These are phyloP conservation scores for Scalesia atractyloides DNA, from an alignment of 129 eudicot genomes.

Conservation along the genomic window DNA sequence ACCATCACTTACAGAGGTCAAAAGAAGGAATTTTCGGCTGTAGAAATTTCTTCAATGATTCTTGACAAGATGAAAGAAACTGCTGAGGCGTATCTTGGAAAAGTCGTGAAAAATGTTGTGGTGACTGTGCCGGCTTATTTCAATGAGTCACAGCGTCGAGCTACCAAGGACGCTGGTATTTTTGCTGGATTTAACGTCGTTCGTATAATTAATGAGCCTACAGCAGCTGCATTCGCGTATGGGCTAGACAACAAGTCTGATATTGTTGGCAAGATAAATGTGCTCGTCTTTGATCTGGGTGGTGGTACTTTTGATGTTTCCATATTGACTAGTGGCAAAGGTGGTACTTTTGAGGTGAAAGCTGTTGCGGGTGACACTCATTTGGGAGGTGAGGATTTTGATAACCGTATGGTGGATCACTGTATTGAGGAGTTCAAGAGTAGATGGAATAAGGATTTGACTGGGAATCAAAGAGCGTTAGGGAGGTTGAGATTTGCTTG, in stretches of 20 bases:
- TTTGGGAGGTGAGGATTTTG: conserved; percentile 30
- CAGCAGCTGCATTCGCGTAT: no score
- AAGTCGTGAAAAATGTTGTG: not conserved
- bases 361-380: conserved; percentile 25
- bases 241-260: conserved; percentile 2
- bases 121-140: not conserved
- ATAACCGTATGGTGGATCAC: conserved; percentile 21
- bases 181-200: not conserved
- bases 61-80: conserved; percentile 16
- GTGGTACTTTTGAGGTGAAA: conserved; percentile 10
- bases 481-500: conserved; percentile 23
- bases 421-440: conserved; percentile 16
- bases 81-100: not conserved
- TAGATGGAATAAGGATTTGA: conserved; percentile 18
- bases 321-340: not conserved
- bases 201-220: not conserved
- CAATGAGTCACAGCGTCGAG: conserved; percentile 8
- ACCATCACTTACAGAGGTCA: conserved; percentile 17
- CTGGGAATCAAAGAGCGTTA: conserved; percentile 13
- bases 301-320: no score
- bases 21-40: conserved; percentile 6
- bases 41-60: conserved; percentile 20
- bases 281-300: no score
- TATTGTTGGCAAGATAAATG: no score
- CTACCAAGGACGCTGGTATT: conserved; percentile 9